Evolutionary conservation across 148 eudicot genomes (phyloP), one percentile per base, ranked within the genome.

Genomic region (Chenopodium suecicum): DNA sequence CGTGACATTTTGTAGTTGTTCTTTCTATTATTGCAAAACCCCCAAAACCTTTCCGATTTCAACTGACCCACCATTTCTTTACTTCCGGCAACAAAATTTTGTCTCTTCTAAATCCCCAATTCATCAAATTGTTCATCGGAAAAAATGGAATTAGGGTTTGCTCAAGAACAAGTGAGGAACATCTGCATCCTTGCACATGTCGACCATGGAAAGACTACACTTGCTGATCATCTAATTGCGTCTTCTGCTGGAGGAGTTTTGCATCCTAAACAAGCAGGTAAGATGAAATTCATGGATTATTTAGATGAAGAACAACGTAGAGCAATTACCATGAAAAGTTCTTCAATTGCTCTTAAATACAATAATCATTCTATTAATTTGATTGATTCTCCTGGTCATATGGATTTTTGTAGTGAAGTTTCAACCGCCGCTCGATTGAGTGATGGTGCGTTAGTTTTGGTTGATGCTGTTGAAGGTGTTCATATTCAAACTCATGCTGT

Each of bases 401-500:
- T 95, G 97, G 99, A 95, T 70, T 95, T 95, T 48, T 95, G 99
- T 74, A 89, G 98, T 83, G 99, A 95, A 81, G 99, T 95, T 11
- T 95, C 99, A 0, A 95, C 98, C 19, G 99, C 99, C 34, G 98
- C 99, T 0, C 76, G 99, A 69, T 83, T 95, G 77, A 95, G 99
- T 70, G 99, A 95, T 32, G 99, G 99, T 74, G 99, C 94, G 5
- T 84, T 95, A 48, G 92, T 95, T 20, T 82, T 95, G 66, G 99
- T 95, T 8, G 99, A 94, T 87, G 98, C 94, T 0, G 98, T 95
- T 60, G 99, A 95, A 81, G 99, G 99, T n/a, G 98, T 94, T 69
- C 99, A 95, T 79, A 95, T 95, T 82, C 99, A 95, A 81, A 95
- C 99, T 4, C 98, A 95, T 75, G 99, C 99, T 10, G 99, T 94